phyloP scores from a whole-genome alignment of 495 filamentous ascomycete genomes.

The Neurospora sp. region DNA sequence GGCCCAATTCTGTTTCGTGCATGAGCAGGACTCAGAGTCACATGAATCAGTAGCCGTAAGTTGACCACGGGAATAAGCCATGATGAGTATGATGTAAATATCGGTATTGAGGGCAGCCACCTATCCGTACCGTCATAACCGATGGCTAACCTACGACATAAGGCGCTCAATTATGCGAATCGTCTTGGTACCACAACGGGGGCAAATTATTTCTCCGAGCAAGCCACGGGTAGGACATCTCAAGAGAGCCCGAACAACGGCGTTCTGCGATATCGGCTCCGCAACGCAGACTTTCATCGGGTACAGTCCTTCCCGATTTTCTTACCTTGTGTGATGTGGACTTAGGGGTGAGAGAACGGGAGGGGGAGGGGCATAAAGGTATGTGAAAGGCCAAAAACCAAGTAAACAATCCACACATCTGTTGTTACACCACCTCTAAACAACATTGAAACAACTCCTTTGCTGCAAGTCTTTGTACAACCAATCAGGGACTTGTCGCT shows the following conservation, averaged over 20 bases:
- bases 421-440: neutral
- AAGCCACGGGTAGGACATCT: neutral
- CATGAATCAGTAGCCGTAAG: neutral
- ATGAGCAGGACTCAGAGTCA: neutral
- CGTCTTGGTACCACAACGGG: neutral
- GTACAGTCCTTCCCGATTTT: neutral
- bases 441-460: neutral
- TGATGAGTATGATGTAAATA: too few relatives aligned
- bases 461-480: neutral
- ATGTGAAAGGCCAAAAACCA: neutral
- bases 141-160: neutral
- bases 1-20: neutral
- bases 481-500: neutral
- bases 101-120: neutral
- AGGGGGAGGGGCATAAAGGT: neutral
- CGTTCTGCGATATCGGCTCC: neutral
- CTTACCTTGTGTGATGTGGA: neutral
- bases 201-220: neutral
- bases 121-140: neutral
- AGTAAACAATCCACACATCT: neutral
- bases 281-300: neutral
- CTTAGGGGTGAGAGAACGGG: neutral
- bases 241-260: neutral
- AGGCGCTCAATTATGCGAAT: neutral
- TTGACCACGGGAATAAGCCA: neutral